Evolutionary conservation across 139 green algal species (phyloP).

Genomic region (Yamagishiella unicocca): DNA sequence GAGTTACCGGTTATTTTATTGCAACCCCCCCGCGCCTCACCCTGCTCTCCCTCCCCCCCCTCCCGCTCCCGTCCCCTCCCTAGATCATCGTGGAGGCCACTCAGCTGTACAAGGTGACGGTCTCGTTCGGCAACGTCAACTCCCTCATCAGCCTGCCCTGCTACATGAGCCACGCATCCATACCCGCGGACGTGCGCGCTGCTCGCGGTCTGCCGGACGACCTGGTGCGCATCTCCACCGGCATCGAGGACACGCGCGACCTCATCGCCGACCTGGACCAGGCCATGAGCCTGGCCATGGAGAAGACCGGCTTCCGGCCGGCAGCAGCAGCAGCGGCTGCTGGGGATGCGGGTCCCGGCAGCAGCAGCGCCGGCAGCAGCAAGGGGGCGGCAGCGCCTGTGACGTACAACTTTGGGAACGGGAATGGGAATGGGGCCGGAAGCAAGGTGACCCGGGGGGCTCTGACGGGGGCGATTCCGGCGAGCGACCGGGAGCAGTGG

Average conservation of each 20-base stretch:
- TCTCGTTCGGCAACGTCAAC: constrained; percentile 94
- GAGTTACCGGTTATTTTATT: too few relatives aligned
- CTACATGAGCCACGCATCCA: constrained; percentile 98
- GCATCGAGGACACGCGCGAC: constrained; percentile 92
- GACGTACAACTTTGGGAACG: constrained; percentile 13
- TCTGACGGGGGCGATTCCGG: not conserved
- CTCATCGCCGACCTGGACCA: constrained; percentile 81
- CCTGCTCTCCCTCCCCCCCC: too few relatives aligned
- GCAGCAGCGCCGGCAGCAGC: not conserved
- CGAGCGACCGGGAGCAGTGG: constrained; percentile 40
- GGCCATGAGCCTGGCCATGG: constrained; percentile 69
- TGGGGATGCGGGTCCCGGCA: not conserved
- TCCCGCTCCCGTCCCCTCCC: not conserved
- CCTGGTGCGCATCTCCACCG: constrained; percentile 92
- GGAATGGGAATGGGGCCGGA: constrained; percentile 19
- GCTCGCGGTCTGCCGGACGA: constrained; percentile 94
- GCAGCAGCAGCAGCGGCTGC: not conserved
- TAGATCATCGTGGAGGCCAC: constrained; percentile 85
- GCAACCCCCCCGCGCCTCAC: not conserved
- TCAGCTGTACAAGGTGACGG: constrained; percentile 93
- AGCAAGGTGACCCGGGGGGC: not conserved
- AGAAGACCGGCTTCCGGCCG: constrained; percentile 16
- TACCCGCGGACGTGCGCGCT: constrained; percentile 88
- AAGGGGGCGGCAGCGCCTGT: not conserved
- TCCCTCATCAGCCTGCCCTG: constrained; percentile 95